A percentile compares a stretch with the other conserved stretches of the same genome.
Conservation (phyloP, 2,329 filamentous ascomycete species). For the Aureobasidium sp. region DNA sequence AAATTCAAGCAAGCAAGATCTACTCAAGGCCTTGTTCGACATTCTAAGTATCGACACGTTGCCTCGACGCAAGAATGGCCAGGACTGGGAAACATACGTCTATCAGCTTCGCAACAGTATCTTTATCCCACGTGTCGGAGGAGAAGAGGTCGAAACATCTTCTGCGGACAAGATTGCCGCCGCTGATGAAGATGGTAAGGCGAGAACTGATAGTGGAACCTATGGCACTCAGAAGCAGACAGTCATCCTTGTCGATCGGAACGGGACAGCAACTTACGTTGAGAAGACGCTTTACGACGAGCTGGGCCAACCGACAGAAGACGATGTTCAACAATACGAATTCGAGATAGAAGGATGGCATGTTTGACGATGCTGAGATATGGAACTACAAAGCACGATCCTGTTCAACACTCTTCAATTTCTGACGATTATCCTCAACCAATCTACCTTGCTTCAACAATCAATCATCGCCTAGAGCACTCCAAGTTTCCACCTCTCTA, state of each 20-base stretch:
- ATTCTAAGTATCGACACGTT: conserved; percentile 51
- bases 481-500: not conserved
- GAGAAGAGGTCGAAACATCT: conserved; percentile 35
- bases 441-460: too few relatives aligned
- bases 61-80: conserved; percentile 42
- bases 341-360: conserved; percentile 42
- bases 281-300: conserved; percentile 56
- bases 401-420: not conserved
- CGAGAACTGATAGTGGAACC: conserved; percentile 37
- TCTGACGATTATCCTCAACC: too few relatives aligned
- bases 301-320: conserved; percentile 41
- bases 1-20: conserved; percentile 40
- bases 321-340: conserved; percentile 44
- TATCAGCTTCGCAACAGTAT: conserved; percentile 53
- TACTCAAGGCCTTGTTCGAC: conserved; percentile 47
- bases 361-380: conserved; percentile 16
- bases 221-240: conserved; percentile 63
- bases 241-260: conserved; percentile 49
- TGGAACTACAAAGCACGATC: not conserved
- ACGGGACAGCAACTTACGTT: conserved; percentile 54
- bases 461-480: not conserved
- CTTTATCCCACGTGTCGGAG: conserved; percentile 52
- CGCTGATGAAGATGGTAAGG: conserved; percentile 22
- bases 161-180: conserved; percentile 37
- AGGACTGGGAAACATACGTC: conserved; percentile 50